Conservation (phyloP, 1,284 basidiomycete genomes). For the Moesziomyces sp. region DNA sequence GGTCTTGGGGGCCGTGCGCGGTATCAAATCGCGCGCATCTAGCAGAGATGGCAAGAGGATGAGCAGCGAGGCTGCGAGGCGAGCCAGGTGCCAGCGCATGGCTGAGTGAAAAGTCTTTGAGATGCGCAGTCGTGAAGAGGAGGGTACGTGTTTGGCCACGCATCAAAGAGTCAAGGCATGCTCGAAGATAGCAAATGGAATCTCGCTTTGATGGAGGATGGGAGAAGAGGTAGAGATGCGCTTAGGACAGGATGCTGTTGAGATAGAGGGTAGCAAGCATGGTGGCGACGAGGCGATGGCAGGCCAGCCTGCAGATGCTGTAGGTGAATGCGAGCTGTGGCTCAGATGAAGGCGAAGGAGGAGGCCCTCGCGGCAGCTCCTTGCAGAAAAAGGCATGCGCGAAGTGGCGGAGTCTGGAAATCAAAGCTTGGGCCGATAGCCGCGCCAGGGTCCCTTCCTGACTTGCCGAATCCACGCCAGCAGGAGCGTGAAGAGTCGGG, state of each 20-base stretch:
- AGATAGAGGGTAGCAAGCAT: no score
- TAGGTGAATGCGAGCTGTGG: background rate
- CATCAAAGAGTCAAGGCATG: background rate
- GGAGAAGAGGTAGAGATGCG: no score
- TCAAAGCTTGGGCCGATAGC: background rate
- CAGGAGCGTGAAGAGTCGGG: no score
- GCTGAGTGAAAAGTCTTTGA: background rate
- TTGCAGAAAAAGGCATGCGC: no score
- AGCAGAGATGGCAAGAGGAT: background rate
- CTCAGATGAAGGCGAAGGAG: background rate
- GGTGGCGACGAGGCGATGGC: no score
- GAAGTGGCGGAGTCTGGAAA: background rate
- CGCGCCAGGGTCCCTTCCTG: background rate
- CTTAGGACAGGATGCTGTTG: no score
- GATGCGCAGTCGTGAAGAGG: no score
- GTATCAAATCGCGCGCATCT: background rate
- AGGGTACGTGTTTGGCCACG: background rate
- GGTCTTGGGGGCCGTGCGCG: slow-evolving; percentile 3
- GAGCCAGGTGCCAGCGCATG: background rate
- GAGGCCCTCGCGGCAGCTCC: background rate
- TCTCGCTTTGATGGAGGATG: no score
- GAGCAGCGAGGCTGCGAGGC: background rate
- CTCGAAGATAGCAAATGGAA: background rate
- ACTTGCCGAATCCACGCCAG: no score
- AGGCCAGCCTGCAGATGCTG: no score